Conservation (phyloP, 345 rosid species). For the Aquilaria yunnanensis region DNA sequence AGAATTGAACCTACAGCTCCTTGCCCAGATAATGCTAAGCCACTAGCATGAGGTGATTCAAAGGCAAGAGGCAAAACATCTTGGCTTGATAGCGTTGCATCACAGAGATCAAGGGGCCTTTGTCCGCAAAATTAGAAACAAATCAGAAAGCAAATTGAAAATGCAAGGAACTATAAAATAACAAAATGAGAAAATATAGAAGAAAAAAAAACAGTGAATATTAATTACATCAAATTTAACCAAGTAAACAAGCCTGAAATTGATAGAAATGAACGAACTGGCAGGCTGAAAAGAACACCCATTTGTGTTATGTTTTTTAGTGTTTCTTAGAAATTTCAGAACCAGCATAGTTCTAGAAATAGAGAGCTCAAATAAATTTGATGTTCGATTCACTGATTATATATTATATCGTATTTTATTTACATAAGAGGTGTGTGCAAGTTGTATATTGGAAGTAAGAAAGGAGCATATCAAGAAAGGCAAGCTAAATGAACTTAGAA, state of each 20-base stretch:
- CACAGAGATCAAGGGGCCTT: slow-evolving; percentile 97
- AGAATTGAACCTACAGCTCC: slow-evolving; percentile 53
- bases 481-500: too few relatives aligned
- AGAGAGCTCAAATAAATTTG: too few relatives aligned
- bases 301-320: too few relatives aligned
- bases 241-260: not conserved
- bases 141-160: slow-evolving; percentile 5
- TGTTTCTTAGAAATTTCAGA: too few relatives aligned
- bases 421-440: too few relatives aligned
- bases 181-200: not conserved
- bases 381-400: too few relatives aligned
- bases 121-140: slow-evolving; percentile 31
- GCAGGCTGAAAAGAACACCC: not conserved
- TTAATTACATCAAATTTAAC: too few relatives aligned
- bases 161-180: not conserved
- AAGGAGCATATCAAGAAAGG: too few relatives aligned
- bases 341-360: too few relatives aligned
- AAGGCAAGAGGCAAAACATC: slow-evolving; percentile 54
- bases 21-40: slow-evolving; percentile 58
- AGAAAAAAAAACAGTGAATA: too few relatives aligned
- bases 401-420: too few relatives aligned
- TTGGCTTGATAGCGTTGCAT: slow-evolving; percentile 50
- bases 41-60: slow-evolving; percentile 53
- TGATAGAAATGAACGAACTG: not conserved
- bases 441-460: too few relatives aligned